Evolutionary conservation across 2,329 filamentous ascomycete genomes (phyloP).

Genomic region (Amesomyces nigricolor): DNA sequence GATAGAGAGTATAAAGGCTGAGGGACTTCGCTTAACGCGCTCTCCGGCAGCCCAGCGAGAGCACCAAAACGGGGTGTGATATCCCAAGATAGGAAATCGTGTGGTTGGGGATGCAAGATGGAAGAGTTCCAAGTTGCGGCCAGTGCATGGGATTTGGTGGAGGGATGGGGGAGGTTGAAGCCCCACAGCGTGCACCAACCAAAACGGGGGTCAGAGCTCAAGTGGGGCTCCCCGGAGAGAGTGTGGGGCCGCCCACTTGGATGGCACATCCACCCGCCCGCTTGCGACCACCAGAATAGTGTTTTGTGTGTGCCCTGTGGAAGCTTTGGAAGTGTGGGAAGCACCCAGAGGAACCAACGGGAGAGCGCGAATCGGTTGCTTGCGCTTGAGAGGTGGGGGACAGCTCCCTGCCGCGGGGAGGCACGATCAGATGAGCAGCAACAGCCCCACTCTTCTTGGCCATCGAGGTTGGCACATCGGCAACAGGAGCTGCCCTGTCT

Average conservation of each 20-base stretch:
- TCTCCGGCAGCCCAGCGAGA: neutral
- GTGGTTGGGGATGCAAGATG: conserved; percentile 14
- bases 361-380: neutral
- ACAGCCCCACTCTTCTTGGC: neutral
- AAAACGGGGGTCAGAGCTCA: neutral
- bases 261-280: neutral
- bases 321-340: neutral
- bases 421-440: neutral
- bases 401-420: neutral
- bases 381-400: neutral
- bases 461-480: neutral
- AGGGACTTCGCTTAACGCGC: no score
- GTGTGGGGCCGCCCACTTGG: neutral
- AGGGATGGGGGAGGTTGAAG: neutral
- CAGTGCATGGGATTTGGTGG: neutral
- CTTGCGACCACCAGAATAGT: neutral
- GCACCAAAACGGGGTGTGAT: neutral
- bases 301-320: neutral
- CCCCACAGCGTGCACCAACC: neutral
- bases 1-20: no score
- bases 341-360: no score
- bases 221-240: neutral
- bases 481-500: neutral
- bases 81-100: conserved; percentile 8
- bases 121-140: neutral